These are phyloP conservation scores for Erodium texanum DNA, from an alignment of 441 rosid genomes.

Conservation along the genomic window DNA sequence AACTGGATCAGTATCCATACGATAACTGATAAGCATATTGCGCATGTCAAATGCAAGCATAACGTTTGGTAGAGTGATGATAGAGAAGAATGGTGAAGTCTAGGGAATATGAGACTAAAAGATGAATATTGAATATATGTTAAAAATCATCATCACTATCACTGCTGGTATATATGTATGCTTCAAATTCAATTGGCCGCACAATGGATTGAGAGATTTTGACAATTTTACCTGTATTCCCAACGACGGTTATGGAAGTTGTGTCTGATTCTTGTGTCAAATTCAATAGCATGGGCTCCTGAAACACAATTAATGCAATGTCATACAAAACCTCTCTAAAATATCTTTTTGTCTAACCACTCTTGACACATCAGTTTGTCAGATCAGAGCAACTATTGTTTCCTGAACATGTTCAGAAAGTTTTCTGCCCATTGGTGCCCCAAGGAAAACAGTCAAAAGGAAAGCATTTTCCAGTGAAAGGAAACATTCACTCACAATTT, in stretches of 20 bases:
- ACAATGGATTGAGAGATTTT: not conserved
- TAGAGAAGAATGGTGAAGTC: not conserved
- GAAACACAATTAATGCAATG: constrained; percentile 24
- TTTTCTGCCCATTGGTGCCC: too few species aligned
- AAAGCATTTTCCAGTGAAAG: not conserved
- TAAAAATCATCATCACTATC: not conserved
- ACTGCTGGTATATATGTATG: not conserved
- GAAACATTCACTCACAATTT: not conserved
- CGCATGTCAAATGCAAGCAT: not conserved
- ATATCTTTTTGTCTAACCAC: too few species aligned
- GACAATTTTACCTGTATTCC: constrained; percentile 60
- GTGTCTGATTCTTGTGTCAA: constrained; percentile 54
- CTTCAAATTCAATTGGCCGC: not conserved
- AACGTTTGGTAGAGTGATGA: too few species aligned
- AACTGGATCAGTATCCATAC: not conserved
- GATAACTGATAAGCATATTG: not conserved
- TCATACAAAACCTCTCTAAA: too few species aligned
- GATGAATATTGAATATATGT: not conserved
- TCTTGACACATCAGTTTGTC: not conserved
- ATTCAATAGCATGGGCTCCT: constrained; percentile 51
- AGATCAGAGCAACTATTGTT: not conserved
- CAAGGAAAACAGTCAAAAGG: not conserved
- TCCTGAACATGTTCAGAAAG: not conserved
- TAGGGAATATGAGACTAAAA: not conserved
- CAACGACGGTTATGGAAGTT: constrained; percentile 53